These are phyloP conservation scores for Rickenella mellea DNA, from an alignment of 768 basidiomycete species.

Conservation along the genomic window DNA sequence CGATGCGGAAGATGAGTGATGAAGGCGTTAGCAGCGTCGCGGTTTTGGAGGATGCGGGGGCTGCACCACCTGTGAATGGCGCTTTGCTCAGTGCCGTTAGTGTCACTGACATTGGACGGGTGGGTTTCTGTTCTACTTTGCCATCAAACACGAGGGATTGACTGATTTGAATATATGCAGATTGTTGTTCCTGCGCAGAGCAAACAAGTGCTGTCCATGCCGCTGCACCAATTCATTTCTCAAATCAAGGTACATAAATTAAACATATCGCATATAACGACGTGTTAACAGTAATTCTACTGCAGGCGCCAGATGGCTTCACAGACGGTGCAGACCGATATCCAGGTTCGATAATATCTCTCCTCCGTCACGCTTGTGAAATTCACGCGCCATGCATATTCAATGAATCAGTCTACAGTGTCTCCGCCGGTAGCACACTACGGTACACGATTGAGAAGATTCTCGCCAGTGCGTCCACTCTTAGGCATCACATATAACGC, in stretches of 20 bases:
- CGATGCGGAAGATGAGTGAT: constrained; percentile 81
- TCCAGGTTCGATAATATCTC: constrained; percentile 39
- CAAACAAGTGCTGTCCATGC: constrained; percentile 63
- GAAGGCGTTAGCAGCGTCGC: constrained; percentile 79
- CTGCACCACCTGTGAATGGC: constrained; percentile 21
- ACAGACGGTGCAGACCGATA: constrained; percentile 74
- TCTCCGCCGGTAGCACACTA: constrained; percentile 52
- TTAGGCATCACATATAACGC: background rate
- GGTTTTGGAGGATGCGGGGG: constrained; percentile 51
- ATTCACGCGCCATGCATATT: background rate
- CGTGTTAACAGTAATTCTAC: no score
- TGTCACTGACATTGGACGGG: constrained; percentile 77
- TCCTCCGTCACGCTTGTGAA: background rate
- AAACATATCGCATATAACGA: constrained; percentile 1
- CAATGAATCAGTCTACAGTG: constrained; percentile 54
- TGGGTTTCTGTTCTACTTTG: constrained; percentile 15
- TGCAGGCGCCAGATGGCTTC: constrained; percentile 60
- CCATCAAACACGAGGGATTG: background rate
- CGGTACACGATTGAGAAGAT: constrained; percentile 72
- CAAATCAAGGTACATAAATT: constrained; percentile 50
- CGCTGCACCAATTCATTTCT: constrained; percentile 61
- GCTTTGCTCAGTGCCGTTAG: constrained; percentile 66
- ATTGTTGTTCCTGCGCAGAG: constrained; percentile 74
- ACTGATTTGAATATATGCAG: constrained; percentile 20
- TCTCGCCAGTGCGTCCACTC: constrained; percentile 55